phyloP scores from a whole-genome alignment of 352 stramenopile genomes.

The Phytophthora multivora region DNA sequence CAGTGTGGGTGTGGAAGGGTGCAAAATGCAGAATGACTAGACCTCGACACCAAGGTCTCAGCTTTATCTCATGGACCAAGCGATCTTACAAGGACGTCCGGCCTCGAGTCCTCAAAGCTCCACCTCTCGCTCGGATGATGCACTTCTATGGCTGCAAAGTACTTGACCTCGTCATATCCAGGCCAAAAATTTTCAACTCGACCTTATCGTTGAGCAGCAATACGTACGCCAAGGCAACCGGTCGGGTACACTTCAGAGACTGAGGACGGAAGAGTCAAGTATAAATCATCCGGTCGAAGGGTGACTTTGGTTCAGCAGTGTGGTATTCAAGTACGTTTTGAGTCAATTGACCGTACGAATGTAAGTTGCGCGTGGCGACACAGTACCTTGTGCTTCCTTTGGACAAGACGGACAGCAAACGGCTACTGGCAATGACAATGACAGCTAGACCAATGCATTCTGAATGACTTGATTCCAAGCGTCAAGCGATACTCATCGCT shows the following conservation, averaged over 20 bases:
- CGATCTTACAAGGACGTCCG: not conserved
- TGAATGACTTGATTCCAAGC: not conserved
- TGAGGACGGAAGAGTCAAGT: slow-evolving; percentile 1
- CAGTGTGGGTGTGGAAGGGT: slow-evolving; percentile 16
- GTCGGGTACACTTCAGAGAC: slow-evolving; percentile 15
- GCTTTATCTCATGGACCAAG: not conserved
- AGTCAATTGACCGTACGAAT: not conserved
- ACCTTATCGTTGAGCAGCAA: not conserved
- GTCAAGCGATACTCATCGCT: not conserved
- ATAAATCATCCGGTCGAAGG: slow-evolving; percentile 9
- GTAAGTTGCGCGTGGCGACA: slow-evolving; percentile 6
- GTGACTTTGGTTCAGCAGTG: not conserved
- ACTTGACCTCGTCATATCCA: not conserved
- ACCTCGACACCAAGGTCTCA: not conserved
- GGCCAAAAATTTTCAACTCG: slow-evolving; percentile 4
- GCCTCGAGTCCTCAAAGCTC: not conserved
- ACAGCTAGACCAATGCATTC: not conserved
- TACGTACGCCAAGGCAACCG: not conserved
- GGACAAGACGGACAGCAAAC: not conserved
- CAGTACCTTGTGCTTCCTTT: not conserved
- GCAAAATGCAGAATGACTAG: slow-evolving; percentile 33
- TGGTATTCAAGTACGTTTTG: not conserved
- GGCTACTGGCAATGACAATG: not conserved
- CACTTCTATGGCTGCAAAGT: slow-evolving; percentile 8
- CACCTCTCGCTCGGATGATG: no score